Evolutionary conservation across 164 flowering plant species (phyloP), one percentile per base, ranked within the genome.

Genomic region (Buxus sempervirens): DNA sequence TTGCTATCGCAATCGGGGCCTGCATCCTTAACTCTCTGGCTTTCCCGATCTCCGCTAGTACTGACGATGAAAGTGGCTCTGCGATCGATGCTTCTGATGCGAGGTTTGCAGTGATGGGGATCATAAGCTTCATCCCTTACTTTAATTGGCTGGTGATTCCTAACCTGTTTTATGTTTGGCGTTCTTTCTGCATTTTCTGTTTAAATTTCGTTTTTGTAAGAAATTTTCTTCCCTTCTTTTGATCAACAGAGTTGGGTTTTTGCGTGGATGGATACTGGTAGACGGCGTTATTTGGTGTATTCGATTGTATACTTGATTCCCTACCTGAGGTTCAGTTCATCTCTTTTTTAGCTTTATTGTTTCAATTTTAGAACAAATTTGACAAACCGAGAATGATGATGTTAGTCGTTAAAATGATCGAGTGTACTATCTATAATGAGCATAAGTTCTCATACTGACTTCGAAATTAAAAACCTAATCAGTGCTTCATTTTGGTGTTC

Each of bases 61-160:
- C 68, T 0, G 81, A 68, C 6, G 84, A 79, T 0, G 83, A 62
- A 24, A 81, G 72, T 15, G 83, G 68, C 16, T 75, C 67, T 6
- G 75, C 73, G 5, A 76, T 88, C 5, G 84, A 74, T 64, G 62
- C 85, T 0, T 80, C 81, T 12, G 93, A 90, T 73, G 67, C 85
- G n/a, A 82, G 95, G 80, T 81, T 90, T 55, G 90, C 90, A 0
- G 91, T 79, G 0, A 94, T 94, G 98, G 89, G 89, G 45, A 81
- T 94, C 82, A 83, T 94, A 19, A 85, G 92, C 75, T 87, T 90
- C 80, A 83, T 94, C 57, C 97, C 98, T 62, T 91, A 83, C 82
- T 94, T 94, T 76, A 94, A 91, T 84, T 94, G 97, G 95, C 85
- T 91, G 95, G 97, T 93, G 65, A 76, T 74, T 1, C 21, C 19